Percentiles rank a stretch among this genome's conserved stretches.
Conservation (phyloP, 768 basidiomycete species). For the Sarcodon aspratus region DNA sequence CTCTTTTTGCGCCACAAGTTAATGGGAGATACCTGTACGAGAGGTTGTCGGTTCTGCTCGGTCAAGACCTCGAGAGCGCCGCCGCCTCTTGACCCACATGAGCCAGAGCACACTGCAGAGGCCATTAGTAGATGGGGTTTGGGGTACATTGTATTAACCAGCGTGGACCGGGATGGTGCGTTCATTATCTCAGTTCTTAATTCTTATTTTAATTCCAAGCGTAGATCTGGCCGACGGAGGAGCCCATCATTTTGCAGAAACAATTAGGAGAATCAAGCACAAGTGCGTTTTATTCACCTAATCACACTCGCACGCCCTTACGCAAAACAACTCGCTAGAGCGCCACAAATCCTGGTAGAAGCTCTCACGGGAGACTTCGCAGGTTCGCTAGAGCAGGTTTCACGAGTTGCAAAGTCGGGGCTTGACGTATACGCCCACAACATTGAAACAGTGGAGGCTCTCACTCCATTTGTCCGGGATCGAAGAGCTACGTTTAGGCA, state of each 20-base stretch:
- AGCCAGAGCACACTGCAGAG: conserved; percentile 97
- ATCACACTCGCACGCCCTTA: background rate
- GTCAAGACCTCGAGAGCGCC: conserved; percentile 89
- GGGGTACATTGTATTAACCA: conserved; percentile 95
- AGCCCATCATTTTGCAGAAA: conserved; percentile 89
- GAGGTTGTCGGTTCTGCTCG: conserved; percentile 95
- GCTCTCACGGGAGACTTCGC: conserved; percentile 93
- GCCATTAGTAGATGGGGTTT: conserved; percentile 97
- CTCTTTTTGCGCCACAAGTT: conserved; percentile 36
- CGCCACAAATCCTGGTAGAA: conserved; percentile 92
- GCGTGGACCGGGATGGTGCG: conserved; percentile 92
- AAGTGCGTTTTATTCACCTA: conserved; percentile 42
- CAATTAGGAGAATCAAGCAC: conserved; percentile 89
- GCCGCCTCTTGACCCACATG: conserved; percentile 87
- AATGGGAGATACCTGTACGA: conserved; percentile 98
- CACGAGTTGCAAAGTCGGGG: conserved; percentile 81
- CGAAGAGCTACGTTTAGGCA: conserved; percentile 85
- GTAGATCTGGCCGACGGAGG: conserved; percentile 89
- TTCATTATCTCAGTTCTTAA: conserved; percentile 1
- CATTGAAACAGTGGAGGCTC: conserved; percentile 87
- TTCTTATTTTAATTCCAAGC: background rate
- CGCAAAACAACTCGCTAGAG: conserved; percentile 32
- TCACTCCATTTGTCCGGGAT: conserved; percentile 94
- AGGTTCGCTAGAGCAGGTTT: conserved; percentile 64
- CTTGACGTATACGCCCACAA: conserved; percentile 98